Conservation (phyloP, 768 basidiomycete genomes). For the Phaeotremella fagi region DNA sequence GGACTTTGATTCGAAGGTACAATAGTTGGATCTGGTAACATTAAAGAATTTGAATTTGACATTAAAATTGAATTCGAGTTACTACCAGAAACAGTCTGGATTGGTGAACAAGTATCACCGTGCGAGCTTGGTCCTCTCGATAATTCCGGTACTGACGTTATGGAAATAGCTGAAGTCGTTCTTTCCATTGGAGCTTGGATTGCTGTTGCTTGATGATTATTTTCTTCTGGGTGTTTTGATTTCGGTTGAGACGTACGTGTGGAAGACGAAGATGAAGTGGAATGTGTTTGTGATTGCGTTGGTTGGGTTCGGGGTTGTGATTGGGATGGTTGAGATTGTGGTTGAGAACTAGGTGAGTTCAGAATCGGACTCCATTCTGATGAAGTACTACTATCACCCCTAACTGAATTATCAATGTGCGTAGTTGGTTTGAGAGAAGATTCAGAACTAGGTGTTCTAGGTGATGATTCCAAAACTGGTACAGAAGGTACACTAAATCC, state of each 20-base stretch:
- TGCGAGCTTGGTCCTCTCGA: conserved; percentile 5
- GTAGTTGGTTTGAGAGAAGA: neutral
- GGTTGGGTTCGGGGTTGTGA: too few species aligned
- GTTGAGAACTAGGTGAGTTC: too few species aligned
- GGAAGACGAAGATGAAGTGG: too few species aligned
- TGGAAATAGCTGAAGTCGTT: conserved; percentile 5
- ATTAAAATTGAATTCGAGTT: too few species aligned
- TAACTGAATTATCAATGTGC: neutral
- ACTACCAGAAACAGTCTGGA: neutral
- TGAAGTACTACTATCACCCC: too few species aligned
- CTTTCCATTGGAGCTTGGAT: neutral
- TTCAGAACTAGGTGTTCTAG: neutral
- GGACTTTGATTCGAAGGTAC: neutral
- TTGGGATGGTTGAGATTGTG: conserved; percentile 5
- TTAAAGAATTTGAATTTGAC: too few species aligned
- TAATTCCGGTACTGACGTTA: conserved; percentile 6
- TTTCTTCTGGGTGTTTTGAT: neutral
- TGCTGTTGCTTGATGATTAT: neutral
- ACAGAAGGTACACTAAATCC: too few species aligned
- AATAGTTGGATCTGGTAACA: neutral
- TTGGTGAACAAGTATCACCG: neutral
- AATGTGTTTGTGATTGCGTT: too few species aligned
- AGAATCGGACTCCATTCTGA: too few species aligned
- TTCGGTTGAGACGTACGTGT: neutral
- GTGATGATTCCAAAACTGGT: neutral